Evolutionary conservation across 257 asterid species (phyloP).

Genomic region (Solanum bulbocastanum): DNA sequence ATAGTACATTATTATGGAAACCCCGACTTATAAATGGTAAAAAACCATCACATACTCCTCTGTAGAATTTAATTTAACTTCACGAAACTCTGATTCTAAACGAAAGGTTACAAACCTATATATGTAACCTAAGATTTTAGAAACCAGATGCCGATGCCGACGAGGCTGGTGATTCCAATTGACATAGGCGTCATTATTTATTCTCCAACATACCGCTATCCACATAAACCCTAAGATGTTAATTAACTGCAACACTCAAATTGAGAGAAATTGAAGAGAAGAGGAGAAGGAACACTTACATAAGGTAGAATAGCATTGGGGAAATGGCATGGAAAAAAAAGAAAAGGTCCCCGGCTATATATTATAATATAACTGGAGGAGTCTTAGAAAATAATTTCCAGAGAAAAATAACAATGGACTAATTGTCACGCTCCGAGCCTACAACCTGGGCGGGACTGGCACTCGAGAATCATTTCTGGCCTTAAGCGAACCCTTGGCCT

Average conservation of each 20-base stretch:
- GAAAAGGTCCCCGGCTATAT: background rate
- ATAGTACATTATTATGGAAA: background rate
- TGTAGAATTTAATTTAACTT: background rate
- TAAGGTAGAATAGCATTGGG: background rate
- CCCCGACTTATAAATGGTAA: background rate
- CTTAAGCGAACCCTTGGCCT: too few relatives aligned
- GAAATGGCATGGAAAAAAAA: background rate
- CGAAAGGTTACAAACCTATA: background rate
- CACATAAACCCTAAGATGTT: background rate
- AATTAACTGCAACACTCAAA: too few relatives aligned
- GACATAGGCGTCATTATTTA: background rate
- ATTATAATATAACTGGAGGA: too few relatives aligned
- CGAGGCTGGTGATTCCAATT: background rate
- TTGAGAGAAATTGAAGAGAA: background rate
- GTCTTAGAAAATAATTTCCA: too few relatives aligned
- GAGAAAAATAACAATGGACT: too few relatives aligned
- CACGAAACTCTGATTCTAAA: background rate
- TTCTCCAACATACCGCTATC: conserved; percentile 21
- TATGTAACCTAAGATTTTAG: too few relatives aligned
- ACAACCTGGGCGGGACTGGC: too few relatives aligned
- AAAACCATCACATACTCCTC: too few relatives aligned
- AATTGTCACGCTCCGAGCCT: too few relatives aligned
- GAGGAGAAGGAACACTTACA: background rate
- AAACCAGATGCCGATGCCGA: conserved; percentile 3
- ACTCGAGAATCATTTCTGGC: too few relatives aligned